Conservation (phyloP, 2,329 filamentous ascomycete species). For the Pleoardoris graminearum region DNA sequence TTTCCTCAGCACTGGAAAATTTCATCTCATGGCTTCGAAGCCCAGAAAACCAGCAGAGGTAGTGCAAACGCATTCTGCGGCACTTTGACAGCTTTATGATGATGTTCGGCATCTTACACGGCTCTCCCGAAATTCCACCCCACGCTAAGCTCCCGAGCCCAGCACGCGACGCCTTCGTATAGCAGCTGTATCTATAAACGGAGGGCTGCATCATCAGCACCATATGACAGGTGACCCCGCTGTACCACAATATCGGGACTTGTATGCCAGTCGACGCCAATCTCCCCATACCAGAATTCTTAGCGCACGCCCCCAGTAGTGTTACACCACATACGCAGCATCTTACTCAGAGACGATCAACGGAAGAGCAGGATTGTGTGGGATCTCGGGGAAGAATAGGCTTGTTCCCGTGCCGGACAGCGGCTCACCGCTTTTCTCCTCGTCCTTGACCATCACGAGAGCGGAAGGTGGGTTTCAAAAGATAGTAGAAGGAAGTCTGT, state of each 20-base stretch:
- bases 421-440: conserved; percentile 7
- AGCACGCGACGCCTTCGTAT: neutral
- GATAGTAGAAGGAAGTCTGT: neutral
- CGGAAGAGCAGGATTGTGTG: neutral
- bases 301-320: conserved; percentile 3
- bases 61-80: neutral
- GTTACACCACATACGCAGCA: conserved; percentile 15
- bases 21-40: neutral
- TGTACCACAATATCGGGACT: neutral
- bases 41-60: neutral
- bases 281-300: conserved; percentile 3
- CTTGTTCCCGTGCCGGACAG: neutral
- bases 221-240: conserved; percentile 4
- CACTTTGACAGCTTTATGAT: neutral
- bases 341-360: conserved; percentile 15
- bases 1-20: neutral
- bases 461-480: neutral
- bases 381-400: neutral
- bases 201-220: conserved; percentile 1
- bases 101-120: neutral
- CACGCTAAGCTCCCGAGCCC: conserved; percentile 6
- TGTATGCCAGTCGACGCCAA: conserved; percentile 3
- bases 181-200: neutral
- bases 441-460: conserved; percentile 1
- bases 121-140: conserved; percentile 3